phyloP scores from a whole-genome alignment of 2,329 filamentous ascomycete genomes.

The Sarocladium kiliense region DNA sequence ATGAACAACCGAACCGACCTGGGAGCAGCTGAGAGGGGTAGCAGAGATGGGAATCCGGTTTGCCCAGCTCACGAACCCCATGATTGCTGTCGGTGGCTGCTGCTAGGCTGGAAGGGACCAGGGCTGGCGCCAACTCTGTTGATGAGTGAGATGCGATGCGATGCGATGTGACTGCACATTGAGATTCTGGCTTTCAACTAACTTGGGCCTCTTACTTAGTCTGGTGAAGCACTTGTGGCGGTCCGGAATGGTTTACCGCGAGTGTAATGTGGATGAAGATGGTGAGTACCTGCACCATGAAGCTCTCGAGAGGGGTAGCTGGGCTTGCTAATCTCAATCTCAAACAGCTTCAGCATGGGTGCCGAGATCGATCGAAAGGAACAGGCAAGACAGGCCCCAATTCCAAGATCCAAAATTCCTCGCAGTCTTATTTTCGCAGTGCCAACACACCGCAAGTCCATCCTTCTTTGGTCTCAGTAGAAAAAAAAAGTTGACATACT shows the following conservation, averaged over 20 bases:
- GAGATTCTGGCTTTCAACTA: not conserved
- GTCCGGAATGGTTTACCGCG: too few relatives aligned
- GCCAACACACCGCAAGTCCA: not conserved
- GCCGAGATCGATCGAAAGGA: not conserved
- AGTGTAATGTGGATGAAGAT: too few relatives aligned
- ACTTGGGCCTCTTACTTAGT: too few relatives aligned
- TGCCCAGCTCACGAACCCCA: constrained; percentile 1
- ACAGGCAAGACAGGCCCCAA: not conserved
- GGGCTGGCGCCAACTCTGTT: not conserved
- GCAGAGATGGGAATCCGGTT: not conserved
- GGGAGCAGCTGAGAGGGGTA: not conserved
- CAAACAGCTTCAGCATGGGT: not conserved
- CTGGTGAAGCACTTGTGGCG: too few relatives aligned
- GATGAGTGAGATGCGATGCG: not conserved
- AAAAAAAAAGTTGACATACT: too few relatives aligned
- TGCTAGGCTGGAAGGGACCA: not conserved
- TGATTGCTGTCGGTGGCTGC: not conserved
- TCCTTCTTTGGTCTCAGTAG: too few relatives aligned
- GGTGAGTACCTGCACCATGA: too few relatives aligned
- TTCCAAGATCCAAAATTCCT: not conserved
- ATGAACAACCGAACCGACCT: not conserved
- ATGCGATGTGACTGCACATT: not conserved
- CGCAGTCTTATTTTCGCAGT: not conserved
- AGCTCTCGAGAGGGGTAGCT: not conserved
- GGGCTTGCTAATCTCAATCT: too few relatives aligned